These are phyloP conservation scores for Ambrosia hybrid DNA, from an alignment of 140 eudicot genomes.

Conservation along the genomic window DNA sequence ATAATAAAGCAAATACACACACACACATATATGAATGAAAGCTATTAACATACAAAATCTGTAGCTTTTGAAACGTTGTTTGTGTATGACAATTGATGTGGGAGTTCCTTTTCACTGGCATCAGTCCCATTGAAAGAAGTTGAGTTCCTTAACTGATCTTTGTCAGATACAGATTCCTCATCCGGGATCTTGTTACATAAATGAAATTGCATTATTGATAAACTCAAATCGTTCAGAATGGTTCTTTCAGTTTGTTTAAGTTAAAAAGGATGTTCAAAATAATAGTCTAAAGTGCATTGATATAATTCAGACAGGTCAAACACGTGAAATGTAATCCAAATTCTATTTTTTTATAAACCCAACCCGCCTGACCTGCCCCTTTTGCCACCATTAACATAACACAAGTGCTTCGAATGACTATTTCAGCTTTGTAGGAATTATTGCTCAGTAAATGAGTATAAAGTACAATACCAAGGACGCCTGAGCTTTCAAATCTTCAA, in stretches of 20 bases:
- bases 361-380: neutral
- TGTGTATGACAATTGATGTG: neutral
- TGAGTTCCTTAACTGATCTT: conserved; percentile 47
- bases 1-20: neutral
- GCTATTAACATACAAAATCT: conserved; percentile 45
- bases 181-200: conserved; percentile 59
- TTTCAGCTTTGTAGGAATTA: neutral
- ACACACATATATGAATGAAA: conserved; percentile 9
- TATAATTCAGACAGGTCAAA: neutral
- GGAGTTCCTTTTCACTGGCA: conserved; percentile 40
- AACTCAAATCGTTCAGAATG: neutral
- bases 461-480: conserved; percentile 75
- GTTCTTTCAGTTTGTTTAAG: conserved; percentile 6
- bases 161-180: conserved; percentile 58
- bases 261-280: conserved; percentile 13
- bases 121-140: conserved; percentile 36
- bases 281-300: neutral
- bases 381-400: neutral
- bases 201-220: conserved; percentile 12
- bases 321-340: neutral
- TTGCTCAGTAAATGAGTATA: neutral
- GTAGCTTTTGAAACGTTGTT: conserved; percentile 21
- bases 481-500: conserved; percentile 92
- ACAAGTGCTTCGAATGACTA: neutral
- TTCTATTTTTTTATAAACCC: neutral